Evolutionary conservation across 2,329 filamentous ascomycete genomes (phyloP), one percentile per base, ranked within the genome.

Genomic region (Diplodia scrobiculata): DNA sequence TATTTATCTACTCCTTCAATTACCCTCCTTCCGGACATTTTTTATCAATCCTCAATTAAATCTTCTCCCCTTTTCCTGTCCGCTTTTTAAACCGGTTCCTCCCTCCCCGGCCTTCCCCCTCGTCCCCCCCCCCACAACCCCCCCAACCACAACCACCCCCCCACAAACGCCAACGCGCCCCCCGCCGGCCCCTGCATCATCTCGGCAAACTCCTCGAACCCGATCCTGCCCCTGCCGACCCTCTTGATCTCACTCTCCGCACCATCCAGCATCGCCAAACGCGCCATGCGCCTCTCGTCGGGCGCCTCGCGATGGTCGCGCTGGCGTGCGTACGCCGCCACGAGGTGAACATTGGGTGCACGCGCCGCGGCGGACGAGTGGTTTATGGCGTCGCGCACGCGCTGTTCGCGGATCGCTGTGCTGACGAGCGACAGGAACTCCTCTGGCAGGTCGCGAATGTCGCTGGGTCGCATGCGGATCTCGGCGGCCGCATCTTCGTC

Each of bases 141-240:
- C 14, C 58, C 66, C 38, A 63, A 47, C 51, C 64, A 59, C 38
- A 67, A 48, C 66, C 66, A 67, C 21, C 60, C 60, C 41, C 64
- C 66, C 27, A 67, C 52, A 25, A 67, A 64, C 5, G 50, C 51
- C 50, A 63, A 48, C 19, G 53, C 47, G 5, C 32, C 58, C 5
- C 64, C 64, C 5, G 29, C 59, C 29, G 41, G 32, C 1, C 60
- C 53, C 38, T 50, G 19, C 59, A 63, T 55, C 14, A 58, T 52
- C 41, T 81, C 80, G 72, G 91, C 88, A 77, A 98, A 96, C 77
- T 98, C 95, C 0, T 85, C 83, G 70, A 89, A 93, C 73, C 79
- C 90, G 55, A 98, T 80, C 73, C 88, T 86, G 0, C 92, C 94
- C 5, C 88, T 90, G 0, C 92, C 93, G n/a, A 90, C 91, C 29